phyloP scores from a whole-genome alignment of 805 yeast genomes.

The Candida adriatica region DNA sequence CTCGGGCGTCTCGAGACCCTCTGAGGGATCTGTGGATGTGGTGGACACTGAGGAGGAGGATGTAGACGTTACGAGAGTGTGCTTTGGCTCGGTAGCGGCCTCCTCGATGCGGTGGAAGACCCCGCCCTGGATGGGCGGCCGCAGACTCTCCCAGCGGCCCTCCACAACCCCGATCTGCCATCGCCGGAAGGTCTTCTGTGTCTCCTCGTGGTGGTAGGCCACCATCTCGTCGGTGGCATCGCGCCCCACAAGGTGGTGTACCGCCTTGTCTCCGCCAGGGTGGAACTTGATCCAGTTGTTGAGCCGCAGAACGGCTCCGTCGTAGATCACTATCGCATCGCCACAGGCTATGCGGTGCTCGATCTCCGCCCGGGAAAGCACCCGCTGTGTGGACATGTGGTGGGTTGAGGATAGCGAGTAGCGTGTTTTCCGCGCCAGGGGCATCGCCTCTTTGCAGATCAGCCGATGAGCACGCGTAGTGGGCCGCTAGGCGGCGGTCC shows the following conservation, averaged over 20 bases:
- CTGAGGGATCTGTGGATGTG: conserved; percentile 2
- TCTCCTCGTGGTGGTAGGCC: conserved; percentile 66
- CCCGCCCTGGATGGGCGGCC: conserved; percentile 91
- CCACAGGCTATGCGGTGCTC: conserved; percentile 60
- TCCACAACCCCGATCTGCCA: conserved; percentile 65
- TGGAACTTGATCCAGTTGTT: conserved; percentile 67
- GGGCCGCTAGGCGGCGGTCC: too few species aligned
- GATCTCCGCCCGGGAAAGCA: conserved; percentile 39
- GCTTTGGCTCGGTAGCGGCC: conserved; percentile 4
- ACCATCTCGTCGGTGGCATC: conserved; percentile 91
- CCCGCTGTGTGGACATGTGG: conserved; percentile 10
- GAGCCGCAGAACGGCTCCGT: conserved; percentile 52
- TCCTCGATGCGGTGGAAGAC: conserved; percentile 30
- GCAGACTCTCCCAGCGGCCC: conserved; percentile 60
- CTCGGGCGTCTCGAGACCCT: conserved; percentile 8
- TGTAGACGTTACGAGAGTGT: not conserved
- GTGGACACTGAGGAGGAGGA: not conserved
- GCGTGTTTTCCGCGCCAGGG: too few species aligned
- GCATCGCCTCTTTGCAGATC: too few species aligned
- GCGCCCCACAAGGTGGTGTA: conserved; percentile 77
- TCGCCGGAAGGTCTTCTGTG: conserved; percentile 41
- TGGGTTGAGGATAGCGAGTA: too few species aligned
- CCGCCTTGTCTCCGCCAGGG: conserved; percentile 88
- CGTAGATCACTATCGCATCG: conserved; percentile 60
- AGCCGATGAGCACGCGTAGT: too few species aligned